A percentile compares a stretch with the other conserved stretches of the same genome.
phyloP scores from a whole-genome alignment of 352 stramenopile genomes.

The Pythium aphanidermatum region DNA sequence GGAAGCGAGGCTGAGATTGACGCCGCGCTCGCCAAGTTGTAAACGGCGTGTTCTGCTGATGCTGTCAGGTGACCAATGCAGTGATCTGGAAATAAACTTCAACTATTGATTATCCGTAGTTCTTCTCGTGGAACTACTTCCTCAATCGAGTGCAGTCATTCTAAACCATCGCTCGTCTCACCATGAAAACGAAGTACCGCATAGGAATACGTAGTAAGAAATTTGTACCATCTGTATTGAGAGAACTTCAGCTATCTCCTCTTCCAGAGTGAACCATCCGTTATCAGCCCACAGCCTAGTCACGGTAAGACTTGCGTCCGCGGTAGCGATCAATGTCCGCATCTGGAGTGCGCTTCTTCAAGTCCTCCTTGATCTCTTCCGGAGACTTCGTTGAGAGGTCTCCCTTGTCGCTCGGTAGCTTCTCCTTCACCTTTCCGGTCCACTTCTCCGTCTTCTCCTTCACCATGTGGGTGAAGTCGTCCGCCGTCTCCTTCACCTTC shows the following conservation, averaged over 20 bases:
- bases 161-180: no score
- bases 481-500: slow-evolving; percentile 26
- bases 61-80: no score
- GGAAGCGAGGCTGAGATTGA: slow-evolving; percentile 53
- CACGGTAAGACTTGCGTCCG: slow-evolving; percentile 7
- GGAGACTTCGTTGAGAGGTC: slow-evolving; percentile 20
- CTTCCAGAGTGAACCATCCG: no score
- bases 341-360: slow-evolving; percentile 18
- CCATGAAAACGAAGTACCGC: no score
- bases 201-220: no score
- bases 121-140: no score
- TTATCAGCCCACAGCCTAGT: neutral
- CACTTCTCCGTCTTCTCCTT: slow-evolving; percentile 26
- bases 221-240: no score
- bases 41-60: no score
- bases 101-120: slow-evolving; percentile 15
- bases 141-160: no score
- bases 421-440: slow-evolving; percentile 24
- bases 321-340: slow-evolving; percentile 10
- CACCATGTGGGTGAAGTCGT: slow-evolving; percentile 22
- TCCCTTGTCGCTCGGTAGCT: slow-evolving; percentile 18
- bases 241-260: no score
- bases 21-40: slow-evolving; percentile 54
- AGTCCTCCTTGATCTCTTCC: slow-evolving; percentile 21
- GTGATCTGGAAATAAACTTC: slow-evolving; percentile 20